Conservation (phyloP, 2,329 filamentous ascomycete species). For the Monosporascus sp. region DNA sequence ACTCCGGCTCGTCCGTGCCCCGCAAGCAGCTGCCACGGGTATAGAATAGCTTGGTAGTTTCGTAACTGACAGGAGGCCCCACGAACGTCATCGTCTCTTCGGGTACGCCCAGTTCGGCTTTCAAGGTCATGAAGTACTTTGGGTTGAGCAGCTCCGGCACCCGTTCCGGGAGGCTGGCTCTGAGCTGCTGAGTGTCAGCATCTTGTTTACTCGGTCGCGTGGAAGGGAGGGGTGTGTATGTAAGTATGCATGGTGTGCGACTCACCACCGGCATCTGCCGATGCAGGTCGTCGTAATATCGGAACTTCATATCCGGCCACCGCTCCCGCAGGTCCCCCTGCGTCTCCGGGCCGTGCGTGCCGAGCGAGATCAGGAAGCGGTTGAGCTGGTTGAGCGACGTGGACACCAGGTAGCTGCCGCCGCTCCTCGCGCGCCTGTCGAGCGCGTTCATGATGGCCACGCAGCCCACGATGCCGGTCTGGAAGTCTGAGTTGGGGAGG, state of each 20-base stretch:
- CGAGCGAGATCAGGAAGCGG: constrained; percentile 24
- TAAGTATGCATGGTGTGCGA: neutral
- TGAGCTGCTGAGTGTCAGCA: neutral
- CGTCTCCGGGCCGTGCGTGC: constrained; percentile 17
- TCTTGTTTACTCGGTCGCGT: neutral
- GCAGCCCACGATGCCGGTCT: constrained; percentile 25
- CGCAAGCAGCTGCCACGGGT: constrained; percentile 24
- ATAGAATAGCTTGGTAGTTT: constrained; percentile 22
- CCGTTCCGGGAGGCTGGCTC: constrained; percentile 13
- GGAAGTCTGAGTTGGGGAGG: constrained; percentile 26
- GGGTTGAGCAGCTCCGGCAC: constrained; percentile 17
- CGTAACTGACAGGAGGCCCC: constrained; percentile 22
- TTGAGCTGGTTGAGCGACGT: constrained; percentile 26
- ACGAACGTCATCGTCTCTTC: constrained; percentile 26
- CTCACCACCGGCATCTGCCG: constrained; percentile 24
- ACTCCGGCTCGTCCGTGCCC: constrained; percentile 20
- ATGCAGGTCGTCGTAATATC: constrained; percentile 27
- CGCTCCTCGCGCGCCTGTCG: constrained; percentile 15
- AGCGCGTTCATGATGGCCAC: constrained; percentile 24
- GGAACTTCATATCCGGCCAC: constrained; percentile 22
- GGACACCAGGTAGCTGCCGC: constrained; percentile 26
- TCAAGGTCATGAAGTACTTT: constrained; percentile 19
- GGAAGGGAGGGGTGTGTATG: neutral
- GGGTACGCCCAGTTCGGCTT: constrained; percentile 20
- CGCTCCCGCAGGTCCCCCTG: constrained; percentile 17